Percentiles rank a stretch among this genome's conserved stretches.
phyloP scores from a whole-genome alignment of 2,329 filamentous ascomycete genomes.

The Cercospora sesami region DNA sequence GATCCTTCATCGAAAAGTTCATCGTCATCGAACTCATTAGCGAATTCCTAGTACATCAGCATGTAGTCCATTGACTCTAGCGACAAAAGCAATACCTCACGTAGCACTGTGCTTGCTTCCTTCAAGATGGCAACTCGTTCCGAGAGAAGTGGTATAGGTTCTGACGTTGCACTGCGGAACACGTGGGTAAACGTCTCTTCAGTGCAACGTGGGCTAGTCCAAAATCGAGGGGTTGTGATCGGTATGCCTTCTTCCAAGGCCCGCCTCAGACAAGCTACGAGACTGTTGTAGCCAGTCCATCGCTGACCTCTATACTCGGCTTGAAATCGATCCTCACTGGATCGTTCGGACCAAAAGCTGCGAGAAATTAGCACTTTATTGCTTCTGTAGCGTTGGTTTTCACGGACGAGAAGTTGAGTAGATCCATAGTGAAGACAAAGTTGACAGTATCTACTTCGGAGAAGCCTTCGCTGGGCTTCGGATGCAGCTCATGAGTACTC shows the following conservation, averaged over 20 bases:
- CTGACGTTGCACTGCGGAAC: constrained; percentile 82
- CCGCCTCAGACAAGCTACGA: constrained; percentile 82
- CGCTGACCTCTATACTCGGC: constrained; percentile 76
- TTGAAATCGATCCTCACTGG: constrained; percentile 71
- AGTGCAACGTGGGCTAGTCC: constrained; percentile 62
- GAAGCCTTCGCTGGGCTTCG: constrained; percentile 53
- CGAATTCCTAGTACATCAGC: constrained; percentile 27
- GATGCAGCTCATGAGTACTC: constrained; percentile 87
- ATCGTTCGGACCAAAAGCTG: constrained; percentile 79
- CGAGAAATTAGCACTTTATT: constrained; percentile 11
- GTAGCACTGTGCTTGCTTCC: constrained; percentile 76
- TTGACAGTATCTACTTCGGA: constrained; percentile 55
- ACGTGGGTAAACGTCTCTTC: constrained; percentile 72
- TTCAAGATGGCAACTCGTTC: constrained; percentile 76
- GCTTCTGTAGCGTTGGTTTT: neutral
- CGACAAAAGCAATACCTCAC: constrained; percentile 21
- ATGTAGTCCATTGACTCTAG: neutral
- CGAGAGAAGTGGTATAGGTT: constrained; percentile 80
- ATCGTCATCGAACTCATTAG: constrained; percentile 14
- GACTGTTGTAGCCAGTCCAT: constrained; percentile 95
- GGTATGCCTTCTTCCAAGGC: constrained; percentile 89
- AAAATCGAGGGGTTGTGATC: constrained; percentile 85
- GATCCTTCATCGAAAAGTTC: constrained; percentile 11
- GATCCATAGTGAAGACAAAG: constrained; percentile 96
- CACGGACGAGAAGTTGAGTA: constrained; percentile 75